Evolutionary conservation across 108 stramenopile species (phyloP), one percentile per base, ranked within the genome.

Genomic region (Ochromonas danica): DNA sequence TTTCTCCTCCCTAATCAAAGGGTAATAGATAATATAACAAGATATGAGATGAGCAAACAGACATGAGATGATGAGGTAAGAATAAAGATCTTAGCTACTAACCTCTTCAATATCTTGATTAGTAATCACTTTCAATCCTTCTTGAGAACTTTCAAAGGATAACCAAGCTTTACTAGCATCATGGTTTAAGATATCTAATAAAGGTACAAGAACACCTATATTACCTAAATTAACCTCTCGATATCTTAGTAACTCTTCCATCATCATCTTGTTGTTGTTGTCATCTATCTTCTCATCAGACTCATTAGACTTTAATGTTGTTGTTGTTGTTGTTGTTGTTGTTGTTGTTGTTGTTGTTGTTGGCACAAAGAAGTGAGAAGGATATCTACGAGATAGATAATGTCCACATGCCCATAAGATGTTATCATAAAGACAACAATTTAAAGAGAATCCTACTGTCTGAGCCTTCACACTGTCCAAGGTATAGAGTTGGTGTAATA

Each of bases 341-440:
- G n/a, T n/a, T n/a, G n/a, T n/a, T n/a, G n/a, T n/a, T n/a, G n/a
- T n/a, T n/a, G n/a, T n/a, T n/a, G n/a, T n/a, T n/a, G n/a, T n/a
- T n/a, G n/a, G n/a, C 51, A 22, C 51, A 22, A 57, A 57, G 31
- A 67, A 67, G 31, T 67, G 63, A 36, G 10, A 22, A 35, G 63
- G 63, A 67, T 67, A 67, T 35, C 63, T 3, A 31, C 63, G 17
- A 67, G 63, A 22, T 28, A 67, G 31, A 67, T 67, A 67, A 67
- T 67, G 63, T 14, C 63, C 63, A 6, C 10, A 6, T 67, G 63
- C 63, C 63, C 63, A 67, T 14, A 67, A 6, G 17, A 67, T 6
- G 25, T 22, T 33, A 36, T 67, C 35, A 25, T 14, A 67, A 67
- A 14, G 3, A 36, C 6, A 67, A 35, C 6, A 6, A 31, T 67